A percentile compares a stretch with the other conserved stretches of the same genome.
Evolutionary conservation across 345 rosid genomes (phyloP).

Genomic region (Camelina laxa): DNA sequence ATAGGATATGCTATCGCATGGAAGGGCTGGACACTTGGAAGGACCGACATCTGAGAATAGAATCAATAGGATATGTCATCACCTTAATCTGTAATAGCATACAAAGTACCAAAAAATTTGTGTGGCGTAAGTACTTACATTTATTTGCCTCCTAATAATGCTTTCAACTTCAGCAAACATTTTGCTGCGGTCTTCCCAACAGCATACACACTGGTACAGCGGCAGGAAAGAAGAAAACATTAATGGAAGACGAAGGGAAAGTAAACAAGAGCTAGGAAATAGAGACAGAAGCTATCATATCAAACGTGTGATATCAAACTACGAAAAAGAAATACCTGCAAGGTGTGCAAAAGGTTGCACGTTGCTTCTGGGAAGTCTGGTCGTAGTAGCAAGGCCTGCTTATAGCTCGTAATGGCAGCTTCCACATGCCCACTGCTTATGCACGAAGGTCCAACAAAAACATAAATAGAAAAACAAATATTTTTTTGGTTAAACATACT

Average conservation of each 20-base stretch:
- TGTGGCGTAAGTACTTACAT: slow-evolving; percentile 48
- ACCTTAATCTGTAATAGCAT: slow-evolving; percentile 16
- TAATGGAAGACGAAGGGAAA: not conserved
- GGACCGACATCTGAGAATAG: slow-evolving; percentile 72
- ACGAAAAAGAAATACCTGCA: slow-evolving; percentile 60
- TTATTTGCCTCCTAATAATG: slow-evolving; percentile 84
- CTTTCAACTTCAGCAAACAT: slow-evolving; percentile 89
- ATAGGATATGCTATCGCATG: slow-evolving; percentile 99
- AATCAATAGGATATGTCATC: slow-evolving; percentile 13
- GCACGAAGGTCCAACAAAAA: slow-evolving; percentile 28
- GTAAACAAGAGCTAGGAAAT: slow-evolving; percentile 5
- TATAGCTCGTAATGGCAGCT: slow-evolving; percentile 90
- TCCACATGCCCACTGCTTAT: slow-evolving; percentile 83
- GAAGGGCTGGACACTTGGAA: slow-evolving; percentile 98
- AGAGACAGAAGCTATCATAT: slow-evolving; percentile 26
- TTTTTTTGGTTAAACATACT: not conserved
- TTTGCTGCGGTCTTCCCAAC: slow-evolving; percentile 93
- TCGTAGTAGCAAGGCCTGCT: slow-evolving; percentile 80
- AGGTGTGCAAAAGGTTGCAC: slow-evolving; percentile 92
- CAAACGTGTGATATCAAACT: slow-evolving; percentile 7
- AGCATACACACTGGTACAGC: slow-evolving; percentile 72
- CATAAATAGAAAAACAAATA: slow-evolving; percentile 20
- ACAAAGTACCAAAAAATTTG: not conserved
- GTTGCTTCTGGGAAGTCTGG: slow-evolving; percentile 98
- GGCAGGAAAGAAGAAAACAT: slow-evolving; percentile 22